Conservation (phyloP, 2,329 filamentous ascomycete species). For the Uncinocarpus reesii region DNA sequence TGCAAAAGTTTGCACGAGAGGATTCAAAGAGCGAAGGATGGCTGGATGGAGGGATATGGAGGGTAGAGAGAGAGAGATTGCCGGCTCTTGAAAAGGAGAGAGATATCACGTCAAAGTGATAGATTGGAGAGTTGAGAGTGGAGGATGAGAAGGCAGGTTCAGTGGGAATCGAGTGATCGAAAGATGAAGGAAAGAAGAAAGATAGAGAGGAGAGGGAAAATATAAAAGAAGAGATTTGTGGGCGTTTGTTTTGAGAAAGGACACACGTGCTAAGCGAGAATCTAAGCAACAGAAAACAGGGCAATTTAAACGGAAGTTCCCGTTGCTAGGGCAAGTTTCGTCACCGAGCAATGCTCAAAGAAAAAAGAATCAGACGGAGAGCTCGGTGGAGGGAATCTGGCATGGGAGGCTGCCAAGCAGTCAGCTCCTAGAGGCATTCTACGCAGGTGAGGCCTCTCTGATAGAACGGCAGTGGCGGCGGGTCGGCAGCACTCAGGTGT, state of each 20-base stretch:
- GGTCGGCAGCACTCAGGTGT: too few relatives aligned
- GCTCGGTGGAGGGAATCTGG: too few relatives aligned
- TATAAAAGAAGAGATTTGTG: background rate
- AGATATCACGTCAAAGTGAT: background rate
- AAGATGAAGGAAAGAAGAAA: background rate
- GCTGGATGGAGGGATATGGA: background rate
- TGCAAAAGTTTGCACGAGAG: too few relatives aligned
- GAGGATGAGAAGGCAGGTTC: too few relatives aligned
- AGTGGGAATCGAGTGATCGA: background rate
- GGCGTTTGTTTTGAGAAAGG: background rate
- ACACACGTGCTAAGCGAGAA: background rate
- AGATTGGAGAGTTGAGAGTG: background rate
- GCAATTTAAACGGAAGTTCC: background rate
- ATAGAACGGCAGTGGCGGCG: too few relatives aligned
- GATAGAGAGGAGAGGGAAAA: background rate
- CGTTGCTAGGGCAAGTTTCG: background rate
- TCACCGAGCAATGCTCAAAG: background rate
- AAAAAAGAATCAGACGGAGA: background rate
- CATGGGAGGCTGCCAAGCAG: too few relatives aligned
- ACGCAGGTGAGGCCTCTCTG: too few relatives aligned
- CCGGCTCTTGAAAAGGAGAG: conserved; percentile 1
- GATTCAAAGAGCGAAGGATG: too few relatives aligned
- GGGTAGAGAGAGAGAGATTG: background rate
- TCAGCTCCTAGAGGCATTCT: too few relatives aligned
- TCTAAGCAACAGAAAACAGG: background rate